phyloP scores from a whole-genome alignment of 1,139 yeast species.

The Pichia sp. region DNA sequence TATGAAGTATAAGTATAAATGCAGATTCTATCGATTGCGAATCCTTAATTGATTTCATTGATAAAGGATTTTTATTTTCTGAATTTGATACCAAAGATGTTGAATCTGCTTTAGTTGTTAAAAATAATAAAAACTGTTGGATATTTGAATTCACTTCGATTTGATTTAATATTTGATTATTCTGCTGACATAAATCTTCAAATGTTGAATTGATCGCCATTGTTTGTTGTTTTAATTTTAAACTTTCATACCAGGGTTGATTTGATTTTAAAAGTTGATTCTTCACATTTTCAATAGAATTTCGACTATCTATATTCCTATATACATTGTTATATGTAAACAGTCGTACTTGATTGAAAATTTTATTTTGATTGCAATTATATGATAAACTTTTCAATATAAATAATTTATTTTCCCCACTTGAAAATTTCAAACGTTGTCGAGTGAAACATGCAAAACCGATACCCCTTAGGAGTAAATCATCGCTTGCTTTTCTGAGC shows the following conservation, averaged over 20 bases:
- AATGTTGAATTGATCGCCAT: conserved; percentile 7
- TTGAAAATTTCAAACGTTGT: no score
- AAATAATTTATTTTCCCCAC: no score
- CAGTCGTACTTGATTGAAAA: no score
- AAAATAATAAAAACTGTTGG: conserved; percentile 12
- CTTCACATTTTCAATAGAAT: background rate
- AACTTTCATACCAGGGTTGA: conserved; percentile 6
- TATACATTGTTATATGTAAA: no score
- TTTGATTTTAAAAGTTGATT: background rate
- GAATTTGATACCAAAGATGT: no score
- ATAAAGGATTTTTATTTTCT: background rate
- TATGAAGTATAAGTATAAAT: conserved; percentile 27
- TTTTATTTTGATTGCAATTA: no score
- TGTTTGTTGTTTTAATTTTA: conserved; percentile 8
- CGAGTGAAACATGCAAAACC: no score
- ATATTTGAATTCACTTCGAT: conserved; percentile 10
- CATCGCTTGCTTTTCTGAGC: no score
- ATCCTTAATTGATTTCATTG: background rate
- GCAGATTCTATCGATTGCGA: conserved; percentile 22
- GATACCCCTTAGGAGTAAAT: no score
- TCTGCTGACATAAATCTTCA: background rate
- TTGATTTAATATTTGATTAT: background rate
- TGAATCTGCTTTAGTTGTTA: background rate
- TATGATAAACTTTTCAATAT: no score
- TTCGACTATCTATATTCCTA: no score